Evolutionary conservation across 2,329 filamentous ascomycete genomes (phyloP), one percentile per base, ranked within the genome.

Genomic region (Fusarium protoensiforme): DNA sequence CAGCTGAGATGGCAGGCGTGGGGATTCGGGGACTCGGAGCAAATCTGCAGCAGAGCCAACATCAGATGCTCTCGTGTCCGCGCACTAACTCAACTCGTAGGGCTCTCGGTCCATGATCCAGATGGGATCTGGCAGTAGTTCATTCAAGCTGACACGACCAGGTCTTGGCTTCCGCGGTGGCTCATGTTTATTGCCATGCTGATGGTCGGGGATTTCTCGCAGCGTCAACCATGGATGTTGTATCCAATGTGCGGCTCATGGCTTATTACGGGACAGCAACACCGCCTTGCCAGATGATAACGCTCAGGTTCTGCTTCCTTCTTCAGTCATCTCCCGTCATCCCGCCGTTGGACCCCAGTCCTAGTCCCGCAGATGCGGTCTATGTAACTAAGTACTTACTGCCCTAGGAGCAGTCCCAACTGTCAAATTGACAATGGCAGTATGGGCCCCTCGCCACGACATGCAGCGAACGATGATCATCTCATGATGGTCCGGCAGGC

Each of bases 381-480:
- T 65, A 58, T 51, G 46, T 51, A 51, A 20, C 46, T 51, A 51
- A 51, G 27, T 51, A 51, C 46, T 62, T 73, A 29, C 54, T 56
- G 39, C 61, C 58, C 41, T 57, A 33, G 58, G 35, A 48, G 53
- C 58, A 61, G 48, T 48, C 43, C 62, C 64, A 61, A 67, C 59
- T 59, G 67, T 58, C 29, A 56, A 74, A 58, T 61, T 68, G 71
- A 65, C 41, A 46, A 65, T 61, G 46, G 46, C 29, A 51, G 29
- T n/a, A 31, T 51, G 67, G 64, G 51, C 63, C 64, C 41, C 51
- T 66, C 31, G 58, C 64, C 65, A 64, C 71, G 31, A 62, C 67
- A 43, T 73, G 69, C 70, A 74, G 74, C 64, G 67, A 72, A 78
- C 71, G 73, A 75, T 75, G 61, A 76, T 78, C 76, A 76, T 74